Evolutionary conservation across 2,329 filamentous ascomycete species (phyloP), one percentile per base, ranked within the genome.

Genomic region (Pseudogymnoascus sp.): DNA sequence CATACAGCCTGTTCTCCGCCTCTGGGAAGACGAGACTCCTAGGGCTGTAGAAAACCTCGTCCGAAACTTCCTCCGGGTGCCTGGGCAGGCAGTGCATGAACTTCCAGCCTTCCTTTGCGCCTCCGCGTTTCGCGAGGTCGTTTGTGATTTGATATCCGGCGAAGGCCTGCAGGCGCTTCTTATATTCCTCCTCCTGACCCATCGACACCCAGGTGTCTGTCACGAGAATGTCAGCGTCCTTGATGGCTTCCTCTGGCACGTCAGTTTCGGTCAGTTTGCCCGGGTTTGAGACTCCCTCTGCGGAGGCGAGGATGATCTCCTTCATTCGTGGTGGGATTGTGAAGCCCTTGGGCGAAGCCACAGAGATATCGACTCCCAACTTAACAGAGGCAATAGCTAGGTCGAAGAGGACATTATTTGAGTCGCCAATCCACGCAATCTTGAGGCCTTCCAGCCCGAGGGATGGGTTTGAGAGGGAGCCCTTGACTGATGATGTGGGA

Each of bases 171-270:
- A 97, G 74, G 60, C 91, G 82, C 79, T 89, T 88, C 68, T 86
- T 81, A 39, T 86, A 81, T 76, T 99, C 94, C 63, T 84, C 85
- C 75, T 99, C 94, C 76, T 97, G 93, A 55, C 94, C 94, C 94
- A 99, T 99, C 1, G 91, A 96, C 12, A 99, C 84, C 94, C 94
- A 99, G 0, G 94, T 99, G 72, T 99, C 94, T 0, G 94, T 99
- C 21, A 97, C 92, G 63, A 99, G 80, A 61, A 97, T 83, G 73
- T 99, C 89, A 2, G 94, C 93, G 66, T 87, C 79, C 78, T 90
- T 90, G 72, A 97, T 86, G 4, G 72, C 94, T 71, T 96, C 90
- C 73, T 94, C 90, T 0, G 93, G 94, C 0, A 89, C 78, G 21
- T 81, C 88, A 0, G 91, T 95, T 75, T 96, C 89, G 4, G 77